Evolutionary conservation across 208 protist species (phyloP).

Genomic region (Naegleria lovaniensis): DNA sequence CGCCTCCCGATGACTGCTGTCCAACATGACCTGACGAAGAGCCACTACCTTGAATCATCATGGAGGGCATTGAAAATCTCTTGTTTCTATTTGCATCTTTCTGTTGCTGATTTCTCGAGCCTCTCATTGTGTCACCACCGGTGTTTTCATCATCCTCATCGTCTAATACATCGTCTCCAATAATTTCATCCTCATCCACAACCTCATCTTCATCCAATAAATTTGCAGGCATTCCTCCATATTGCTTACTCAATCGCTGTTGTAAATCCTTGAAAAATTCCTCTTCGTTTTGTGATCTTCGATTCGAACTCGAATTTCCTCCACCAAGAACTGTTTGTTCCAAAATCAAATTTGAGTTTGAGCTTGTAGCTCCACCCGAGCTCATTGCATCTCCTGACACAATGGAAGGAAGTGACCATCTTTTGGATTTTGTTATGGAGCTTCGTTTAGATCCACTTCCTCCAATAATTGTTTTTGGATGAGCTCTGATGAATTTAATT

Average conservation of each 20-base stretch:
- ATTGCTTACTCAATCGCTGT: background rate
- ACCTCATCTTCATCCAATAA: background rate
- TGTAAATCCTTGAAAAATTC: background rate
- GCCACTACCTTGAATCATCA: background rate
- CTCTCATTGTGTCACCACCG: background rate
- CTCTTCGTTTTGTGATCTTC: background rate
- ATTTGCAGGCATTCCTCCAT: background rate
- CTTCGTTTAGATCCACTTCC: background rate
- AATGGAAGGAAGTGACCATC: background rate
- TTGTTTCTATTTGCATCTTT: background rate
- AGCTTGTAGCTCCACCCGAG: background rate
- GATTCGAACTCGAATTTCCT: background rate
- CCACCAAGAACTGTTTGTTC: background rate
- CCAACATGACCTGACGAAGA: background rate
- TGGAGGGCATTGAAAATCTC: background rate
- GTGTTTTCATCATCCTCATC: background rate
- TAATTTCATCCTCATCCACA: background rate
- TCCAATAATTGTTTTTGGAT: slow-evolving; percentile 10
- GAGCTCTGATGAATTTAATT: background rate
- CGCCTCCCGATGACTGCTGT: background rate
- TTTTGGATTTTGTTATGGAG: background rate
- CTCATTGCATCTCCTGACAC: background rate
- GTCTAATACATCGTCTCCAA: background rate
- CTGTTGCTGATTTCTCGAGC: background rate
- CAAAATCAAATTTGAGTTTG: background rate